These are phyloP conservation scores for Helichrysum umbraculigerum DNA, from an alignment of 129 eudicot genomes.

Conservation along the genomic window DNA sequence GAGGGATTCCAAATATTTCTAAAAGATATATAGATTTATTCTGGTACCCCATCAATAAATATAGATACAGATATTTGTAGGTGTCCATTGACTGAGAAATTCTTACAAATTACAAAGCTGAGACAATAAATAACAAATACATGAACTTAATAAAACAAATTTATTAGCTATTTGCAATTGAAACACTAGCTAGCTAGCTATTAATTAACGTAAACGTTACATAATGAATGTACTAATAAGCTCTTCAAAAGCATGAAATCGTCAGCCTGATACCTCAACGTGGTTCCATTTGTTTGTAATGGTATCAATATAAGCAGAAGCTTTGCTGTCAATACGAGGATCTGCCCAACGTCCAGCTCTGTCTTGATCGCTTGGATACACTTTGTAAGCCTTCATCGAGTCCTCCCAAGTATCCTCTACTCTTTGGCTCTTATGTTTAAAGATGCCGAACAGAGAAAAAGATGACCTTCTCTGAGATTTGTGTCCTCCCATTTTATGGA, in stretches of 20 bases:
- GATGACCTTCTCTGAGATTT: slow-evolving; percentile 33
- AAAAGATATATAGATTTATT: no score
- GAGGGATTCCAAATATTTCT: not conserved
- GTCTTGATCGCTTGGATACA: slow-evolving; percentile 45
- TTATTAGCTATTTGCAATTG: slow-evolving; percentile 27
- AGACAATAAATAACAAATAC: not conserved
- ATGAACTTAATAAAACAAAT: slow-evolving; percentile 16
- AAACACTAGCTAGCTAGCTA: slow-evolving; percentile 18
- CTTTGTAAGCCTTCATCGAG: slow-evolving; percentile 45
- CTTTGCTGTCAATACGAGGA: slow-evolving; percentile 43
- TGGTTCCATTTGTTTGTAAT: slow-evolving; percentile 42
- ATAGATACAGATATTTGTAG: not conserved
- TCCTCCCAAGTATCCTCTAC: slow-evolving; percentile 35
- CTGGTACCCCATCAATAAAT: not conserved
- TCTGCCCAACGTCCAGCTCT: slow-evolving; percentile 42
- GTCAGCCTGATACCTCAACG: slow-evolving; percentile 34
- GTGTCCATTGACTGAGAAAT: no score
- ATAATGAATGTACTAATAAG: slow-evolving; percentile 21
- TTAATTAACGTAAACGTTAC: slow-evolving; percentile 23
- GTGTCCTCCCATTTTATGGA: slow-evolving; percentile 22
- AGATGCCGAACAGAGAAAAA: slow-evolving; percentile 30
- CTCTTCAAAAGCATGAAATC: slow-evolving; percentile 10
- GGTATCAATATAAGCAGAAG: slow-evolving; percentile 34
- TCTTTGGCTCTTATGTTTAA: slow-evolving; percentile 30
- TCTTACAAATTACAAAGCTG: not conserved